Evolutionary conservation across 345 rosid genomes (phyloP), one percentile per base, ranked within the genome.

Genomic region (Camelina neglecta): DNA sequence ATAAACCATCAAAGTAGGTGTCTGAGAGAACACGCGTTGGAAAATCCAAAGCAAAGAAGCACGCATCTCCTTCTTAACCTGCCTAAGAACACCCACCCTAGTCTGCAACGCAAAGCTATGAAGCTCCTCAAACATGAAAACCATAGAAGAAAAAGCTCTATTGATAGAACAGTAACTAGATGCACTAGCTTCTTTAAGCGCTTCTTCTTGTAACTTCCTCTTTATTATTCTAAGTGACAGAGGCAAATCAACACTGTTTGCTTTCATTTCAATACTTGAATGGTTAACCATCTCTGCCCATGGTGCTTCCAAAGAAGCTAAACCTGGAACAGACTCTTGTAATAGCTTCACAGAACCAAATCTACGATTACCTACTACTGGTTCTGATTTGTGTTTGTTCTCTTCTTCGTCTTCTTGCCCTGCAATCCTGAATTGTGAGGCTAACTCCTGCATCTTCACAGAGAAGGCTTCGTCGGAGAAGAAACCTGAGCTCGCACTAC

Each of bases 1-100:
- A 66, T 83, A 77, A 8, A 91, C 86, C 97, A 91, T 91, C 42
- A 93, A 84, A 47, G 83, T 84, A 1, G 98, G 97, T 0, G 97
- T 87, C 16, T 77, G 71, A 0, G 89, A 86, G 55, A 91, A 91
- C 9, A 93, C 86, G 56, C 81, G 89, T 53, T 84, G 87, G 39
- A 89, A 91, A 15, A 93, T 82, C 93, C 94, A 90, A 35, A 85
- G 77, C 55, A 88, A 83, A 0, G 93, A 87, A 44, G 79, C 79
- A 58, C 77, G 80, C 85, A 86, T 81, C 35, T 89, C 97, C 51
- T 85, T 68, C 55, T 84, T 89, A 54, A 86, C 81, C 58, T 75
- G 83, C 8, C 11, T 67, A 50, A 79, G 48, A 13, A 79, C 74
- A 69, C 73, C 86, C 45, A 80, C 92, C 44, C 81, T 85, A 16